A percentile compares a stretch with the other conserved stretches of the same genome.
These are phyloP conservation scores for Tremellales sp. DNA, from an alignment of 1,284 basidiomycete species.

Conservation along the genomic window DNA sequence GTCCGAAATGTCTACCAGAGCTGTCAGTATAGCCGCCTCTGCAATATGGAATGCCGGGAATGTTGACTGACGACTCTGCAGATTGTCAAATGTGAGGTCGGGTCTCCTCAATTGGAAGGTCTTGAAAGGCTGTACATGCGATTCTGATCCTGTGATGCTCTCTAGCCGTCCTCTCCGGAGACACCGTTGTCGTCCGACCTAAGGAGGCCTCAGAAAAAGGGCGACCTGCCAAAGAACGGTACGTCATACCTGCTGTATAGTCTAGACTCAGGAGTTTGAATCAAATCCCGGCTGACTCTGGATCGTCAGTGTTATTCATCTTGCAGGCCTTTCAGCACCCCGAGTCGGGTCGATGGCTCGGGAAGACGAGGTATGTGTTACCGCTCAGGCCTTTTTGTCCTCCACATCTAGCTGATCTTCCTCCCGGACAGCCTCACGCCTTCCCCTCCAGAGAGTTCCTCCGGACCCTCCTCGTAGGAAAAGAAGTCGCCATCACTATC, in stretches of 20 bases:
- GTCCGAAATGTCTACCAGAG: conserved; percentile 46
- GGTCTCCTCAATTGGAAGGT: neutral
- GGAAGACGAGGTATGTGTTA: conserved; percentile 71
- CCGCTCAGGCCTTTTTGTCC: neutral
- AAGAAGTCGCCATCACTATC: conserved; percentile 57
- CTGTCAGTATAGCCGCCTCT: conserved; percentile 29
- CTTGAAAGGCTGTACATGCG: neutral
- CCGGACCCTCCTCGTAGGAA: conserved; percentile 77
- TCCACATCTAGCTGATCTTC: neutral
- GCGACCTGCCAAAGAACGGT: conserved; percentile 84
- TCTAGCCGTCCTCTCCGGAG: conserved; percentile 79
- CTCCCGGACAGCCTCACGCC: conserved; percentile 65
- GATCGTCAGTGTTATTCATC: conserved; percentile 66
- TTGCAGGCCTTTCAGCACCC: conserved; percentile 77
- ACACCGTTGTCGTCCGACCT: conserved; percentile 72
- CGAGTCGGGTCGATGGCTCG: conserved; percentile 71
- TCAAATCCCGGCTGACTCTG: neutral
- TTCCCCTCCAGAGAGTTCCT: conserved; percentile 92
- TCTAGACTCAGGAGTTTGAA: neutral
- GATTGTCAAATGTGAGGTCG: conserved; percentile 46
- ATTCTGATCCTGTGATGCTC: neutral
- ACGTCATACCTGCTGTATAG: conserved; percentile 14
- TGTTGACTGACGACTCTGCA: conserved; percentile 18
- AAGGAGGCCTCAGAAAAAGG: conserved; percentile 71
- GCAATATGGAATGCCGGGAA: neutral